phyloP scores from a whole-genome alignment of 1,139 yeast genomes.

The Taphrina betulina region DNA sequence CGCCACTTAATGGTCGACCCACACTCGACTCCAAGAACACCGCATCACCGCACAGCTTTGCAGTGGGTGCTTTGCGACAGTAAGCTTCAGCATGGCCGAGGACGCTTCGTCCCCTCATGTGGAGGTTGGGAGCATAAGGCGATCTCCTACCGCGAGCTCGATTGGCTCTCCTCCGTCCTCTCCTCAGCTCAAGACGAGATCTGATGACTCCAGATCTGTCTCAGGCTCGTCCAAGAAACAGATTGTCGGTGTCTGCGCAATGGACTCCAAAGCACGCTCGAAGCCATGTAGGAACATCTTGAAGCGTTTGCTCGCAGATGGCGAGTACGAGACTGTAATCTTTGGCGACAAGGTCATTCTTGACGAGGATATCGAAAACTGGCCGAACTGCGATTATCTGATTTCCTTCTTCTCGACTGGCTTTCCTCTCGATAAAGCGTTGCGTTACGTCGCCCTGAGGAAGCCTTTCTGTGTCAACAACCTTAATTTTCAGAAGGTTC shows the following conservation, averaged over 20 bases:
- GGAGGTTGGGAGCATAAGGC: conserved; percentile 8
- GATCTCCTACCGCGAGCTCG: conserved; percentile 18
- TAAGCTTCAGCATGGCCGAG: too few species aligned
- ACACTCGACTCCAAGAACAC: too few species aligned
- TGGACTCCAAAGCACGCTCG: conserved; percentile 94
- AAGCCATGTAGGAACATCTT: conserved; percentile 93
- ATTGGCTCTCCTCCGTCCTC: conserved; percentile 18
- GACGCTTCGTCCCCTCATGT: background rate
- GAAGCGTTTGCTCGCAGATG: conserved; percentile 69
- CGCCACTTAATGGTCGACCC: too few species aligned
- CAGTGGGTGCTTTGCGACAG: too few species aligned
- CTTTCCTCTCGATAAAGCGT: conserved; percentile 94
- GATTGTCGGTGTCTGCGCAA: conserved; percentile 99
- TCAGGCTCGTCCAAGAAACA: conserved; percentile 44
- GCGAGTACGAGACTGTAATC: conserved; percentile 86
- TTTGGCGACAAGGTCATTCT: conserved; percentile 96
- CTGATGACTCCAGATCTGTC: conserved; percentile 1
- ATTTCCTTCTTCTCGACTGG: conserved; percentile 94
- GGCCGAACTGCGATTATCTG: conserved; percentile 98
- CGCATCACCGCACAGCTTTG: too few species aligned
- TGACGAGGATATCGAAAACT: conserved; percentile 85
- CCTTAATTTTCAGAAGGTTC: conserved; percentile 80
- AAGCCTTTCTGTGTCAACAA: conserved; percentile 91
- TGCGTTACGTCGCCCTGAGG: conserved; percentile 80
- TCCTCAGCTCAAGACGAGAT: background rate